Base-by-base conservation (phyloP, 2,329 filamentous ascomycete species). In the Fusarium solani-melongenae region DNA sequence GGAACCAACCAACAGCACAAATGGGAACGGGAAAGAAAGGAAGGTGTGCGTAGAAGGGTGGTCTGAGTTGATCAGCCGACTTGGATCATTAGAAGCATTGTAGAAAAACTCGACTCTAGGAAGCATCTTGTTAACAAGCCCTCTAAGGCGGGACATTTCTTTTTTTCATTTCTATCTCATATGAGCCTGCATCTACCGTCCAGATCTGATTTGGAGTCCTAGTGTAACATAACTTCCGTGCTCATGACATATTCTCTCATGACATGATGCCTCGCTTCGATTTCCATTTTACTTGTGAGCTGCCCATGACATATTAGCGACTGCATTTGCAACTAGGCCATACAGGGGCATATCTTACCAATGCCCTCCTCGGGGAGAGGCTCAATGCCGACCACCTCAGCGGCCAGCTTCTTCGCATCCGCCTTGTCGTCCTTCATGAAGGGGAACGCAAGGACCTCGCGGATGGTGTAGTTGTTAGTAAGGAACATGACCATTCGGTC, bases 401-500 rank as follows among this genome's bases (percentile, higher is more conserved):
- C 77, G 11, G 77, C 84, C 69, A 83, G 77, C 81, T 86, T 87
- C 74, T 83, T 83, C 69, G 88, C 85, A 79, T 96, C 93, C 59
- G 64, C 29, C 68, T 71, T 74, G 17, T 78, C 76, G 17, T 96
- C 93, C 90, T 97, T 98, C 94, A 99, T 98, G 86, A 98, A 96
- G 12, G 96, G 96, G 91, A 99, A 99, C 10, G 96, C 92, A 72
- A 98, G 86, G 4, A 98, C 96, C 85, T 99, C 96, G 85, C 96
- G 95, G 83, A 99, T 99, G 77, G 91, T 94, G 86, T 97, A 84
- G 86, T 98, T 94, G 84, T 98, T 91, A 57, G 96, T 98, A 83
- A 98, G 86, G 89, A 97, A 97, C 95, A 97, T 97, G 82, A 95
- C 93, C 83, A 97, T 86, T 69, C 96, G 92, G 86, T 98, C 95